Conservation (phyloP, 2,329 filamentous ascomycete species). For the Pseudogymnoascus sp. region DNA sequence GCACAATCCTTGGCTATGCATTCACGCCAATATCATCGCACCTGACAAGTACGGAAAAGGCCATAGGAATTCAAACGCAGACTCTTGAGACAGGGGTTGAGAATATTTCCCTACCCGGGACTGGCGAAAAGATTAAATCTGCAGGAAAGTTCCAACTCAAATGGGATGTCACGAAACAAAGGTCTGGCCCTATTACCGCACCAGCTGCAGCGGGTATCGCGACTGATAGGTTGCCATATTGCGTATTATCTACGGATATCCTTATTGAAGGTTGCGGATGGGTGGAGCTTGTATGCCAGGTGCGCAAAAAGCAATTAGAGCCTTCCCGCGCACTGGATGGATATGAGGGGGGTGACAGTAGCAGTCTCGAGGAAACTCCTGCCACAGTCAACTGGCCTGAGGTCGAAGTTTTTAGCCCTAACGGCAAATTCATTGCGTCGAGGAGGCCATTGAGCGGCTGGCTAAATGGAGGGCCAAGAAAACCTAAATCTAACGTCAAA, state of each 20-base stretch:
- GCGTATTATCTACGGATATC: constrained; percentile 72
- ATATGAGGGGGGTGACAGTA: constrained; percentile 8
- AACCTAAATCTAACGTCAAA: constrained; percentile 42
- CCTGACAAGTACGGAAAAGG: constrained; percentile 72
- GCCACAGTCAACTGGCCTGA: constrained; percentile 49
- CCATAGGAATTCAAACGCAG: constrained; percentile 62
- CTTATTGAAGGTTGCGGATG: constrained; percentile 89
- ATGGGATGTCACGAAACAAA: constrained; percentile 75
- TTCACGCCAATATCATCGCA: constrained; percentile 77
- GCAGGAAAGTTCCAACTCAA: constrained; percentile 70
- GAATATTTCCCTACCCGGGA: constrained; percentile 54
- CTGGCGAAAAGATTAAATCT: constrained; percentile 50
- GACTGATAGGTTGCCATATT: constrained; percentile 67
- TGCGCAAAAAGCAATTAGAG: constrained; percentile 51
- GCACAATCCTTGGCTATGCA: constrained; percentile 70
- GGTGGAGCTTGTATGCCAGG: constrained; percentile 80
- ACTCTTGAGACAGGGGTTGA: constrained; percentile 50
- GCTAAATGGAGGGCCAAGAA: constrained; percentile 49
- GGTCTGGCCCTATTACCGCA: constrained; percentile 65
- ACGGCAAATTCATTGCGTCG: constrained; percentile 68
- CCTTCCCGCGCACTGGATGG: constrained; percentile 22
- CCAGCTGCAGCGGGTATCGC: constrained; percentile 55
- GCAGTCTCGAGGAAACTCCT: constrained; percentile 15
- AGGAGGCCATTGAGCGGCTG: constrained; percentile 66
- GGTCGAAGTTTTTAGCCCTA: constrained; percentile 77